Base-by-base conservation (phyloP, 2,329 filamentous ascomycete species). In the Cercospora canescens region DNA sequence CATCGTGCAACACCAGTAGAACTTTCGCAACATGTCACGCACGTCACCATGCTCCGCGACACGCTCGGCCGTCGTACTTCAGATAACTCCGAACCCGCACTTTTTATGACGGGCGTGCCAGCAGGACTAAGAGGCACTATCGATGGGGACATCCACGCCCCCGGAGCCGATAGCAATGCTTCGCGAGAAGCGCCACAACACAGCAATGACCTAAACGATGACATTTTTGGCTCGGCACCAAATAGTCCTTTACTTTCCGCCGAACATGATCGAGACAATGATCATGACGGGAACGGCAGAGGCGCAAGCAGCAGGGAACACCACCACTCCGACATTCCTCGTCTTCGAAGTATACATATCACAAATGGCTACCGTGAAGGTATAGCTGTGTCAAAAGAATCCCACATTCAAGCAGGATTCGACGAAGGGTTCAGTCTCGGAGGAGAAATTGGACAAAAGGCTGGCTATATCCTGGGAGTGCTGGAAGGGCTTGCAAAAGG, bases 361-460 rank as follows among this genome's bases (percentile, higher is more conserved):
- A 97, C 91, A 7, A 89, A 91, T 41, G 95, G 95, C 21, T 98
- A 98, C 80, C 90, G 94, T 66, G 94, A 97, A 74, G 95, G 94
- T 52, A 86, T 98, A 61, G 86, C 90, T 0, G 82, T 82, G 3
- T 91, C 91, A 34, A 98, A 98, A 77, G 86, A 87, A 28, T 81
- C 84, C 56, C 90, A 88, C 73, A 87, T 97, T 28, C 95, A 99
- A 79, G 84, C 84, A 14, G 94, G 94, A 0, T 98, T 99, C 75
- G 95, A 99, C 76, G 92, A 94, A 70, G 94, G 94, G 0, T 98
- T 93, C 77, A 84, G 88, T 14, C 83, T 98, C 0, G 95, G 95
- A 12, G 94, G 93, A 0, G 88, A 90, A 60, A 81, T 98, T 32
- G 95, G 94, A 0, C 78, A 91, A 69, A 84, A 85, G 30, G 90